Base-by-base conservation (phyloP, 2,329 filamentous ascomycete species). In the Penicillium expansum region DNA sequence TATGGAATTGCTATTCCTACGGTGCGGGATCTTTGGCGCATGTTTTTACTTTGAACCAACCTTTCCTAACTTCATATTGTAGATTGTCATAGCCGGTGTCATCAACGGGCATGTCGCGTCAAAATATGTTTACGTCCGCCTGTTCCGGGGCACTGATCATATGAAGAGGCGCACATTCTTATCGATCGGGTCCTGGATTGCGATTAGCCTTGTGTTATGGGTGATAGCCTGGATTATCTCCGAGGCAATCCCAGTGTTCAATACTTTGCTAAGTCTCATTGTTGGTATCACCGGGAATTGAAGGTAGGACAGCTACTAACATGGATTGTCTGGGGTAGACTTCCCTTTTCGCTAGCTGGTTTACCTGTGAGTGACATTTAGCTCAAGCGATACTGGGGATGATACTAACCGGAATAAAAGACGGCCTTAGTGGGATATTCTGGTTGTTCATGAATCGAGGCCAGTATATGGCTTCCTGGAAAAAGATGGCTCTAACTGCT, bases 1-100 rank as follows among this genome's bases (percentile, higher is more conserved):
- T 90, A 84, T 73, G 86, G 84, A 22, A 75, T 90, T 54, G 87
- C 87, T 1, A 79, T 86, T 3, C 86, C 86, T 10, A 88, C 87
- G 4, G 71, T 74, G 50, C 30, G 62, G 30, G 4, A 33, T 18
- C 4, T 4, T 14, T 5, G 2, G 30, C 0, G 4, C 4, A 55
- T 11, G 8, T 30, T 32, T 4, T 9, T 13, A 9, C 5, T 3
- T 32, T 5, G 8, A 1, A 18, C 6, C 0, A 10, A 6, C 0
- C 3, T 13, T 27, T 5, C 37, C 37, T 51, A 44, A 51, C 8
- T 5, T 18, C 0, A 20, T 35, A 4, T 5, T 9, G 1, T 14
- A 71, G 69, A 89, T 89, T 57, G 76, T 89, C 33, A 82, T 90
- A 48, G 84, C 86, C 0, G 87, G 86, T 45, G 85, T 89, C 5